Evolutionary conservation across 768 basidiomycete genomes (phyloP).

Genomic region (Leucocoprinus birnbaumii): DNA sequence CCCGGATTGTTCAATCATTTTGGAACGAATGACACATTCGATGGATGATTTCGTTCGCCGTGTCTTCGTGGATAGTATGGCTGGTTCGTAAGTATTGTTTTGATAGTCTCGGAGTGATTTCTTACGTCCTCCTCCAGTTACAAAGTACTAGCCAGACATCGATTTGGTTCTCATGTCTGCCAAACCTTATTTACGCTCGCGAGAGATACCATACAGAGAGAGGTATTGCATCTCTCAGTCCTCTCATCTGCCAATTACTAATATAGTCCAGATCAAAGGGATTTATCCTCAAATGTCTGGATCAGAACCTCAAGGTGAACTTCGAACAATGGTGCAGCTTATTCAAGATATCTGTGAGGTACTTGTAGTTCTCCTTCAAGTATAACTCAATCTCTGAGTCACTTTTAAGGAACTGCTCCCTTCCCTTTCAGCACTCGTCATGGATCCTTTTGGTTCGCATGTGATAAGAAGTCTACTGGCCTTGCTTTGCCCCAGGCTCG

Average conservation of each 20-base stretch:
- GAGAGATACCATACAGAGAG: conserved; percentile 60
- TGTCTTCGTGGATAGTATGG: conserved; percentile 84
- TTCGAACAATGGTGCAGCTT: conserved; percentile 62
- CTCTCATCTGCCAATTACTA: not conserved
- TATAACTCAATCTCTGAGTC: conserved; percentile 1
- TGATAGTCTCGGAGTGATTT: not conserved
- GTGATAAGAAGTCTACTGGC: conserved; percentile 79
- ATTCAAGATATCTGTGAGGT: conserved; percentile 67
- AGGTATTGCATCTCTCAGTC: conserved; percentile 38
- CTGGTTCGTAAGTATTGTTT: conserved; percentile 72
- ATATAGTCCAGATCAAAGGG: conserved; percentile 42
- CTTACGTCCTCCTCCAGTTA: conserved; percentile 39
- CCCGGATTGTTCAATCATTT: conserved; percentile 85
- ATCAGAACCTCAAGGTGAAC: conserved; percentile 55
- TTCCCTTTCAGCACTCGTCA: conserved; percentile 58
- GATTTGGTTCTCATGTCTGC: conserved; percentile 95
- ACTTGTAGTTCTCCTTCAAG: conserved; percentile 16
- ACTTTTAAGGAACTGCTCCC: conserved; percentile 65
- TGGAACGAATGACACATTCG: conserved; percentile 88
- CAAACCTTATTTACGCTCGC: conserved; percentile 82
- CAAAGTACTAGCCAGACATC: conserved; percentile 63
- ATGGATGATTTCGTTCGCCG: conserved; percentile 97
- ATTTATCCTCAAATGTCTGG: conserved; percentile 48
- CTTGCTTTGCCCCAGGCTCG: conserved; percentile 64
- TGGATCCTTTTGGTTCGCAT: conserved; percentile 90